Base-by-base conservation (phyloP, 2,329 filamentous ascomycete species). In the Fusarium sp. region DNA sequence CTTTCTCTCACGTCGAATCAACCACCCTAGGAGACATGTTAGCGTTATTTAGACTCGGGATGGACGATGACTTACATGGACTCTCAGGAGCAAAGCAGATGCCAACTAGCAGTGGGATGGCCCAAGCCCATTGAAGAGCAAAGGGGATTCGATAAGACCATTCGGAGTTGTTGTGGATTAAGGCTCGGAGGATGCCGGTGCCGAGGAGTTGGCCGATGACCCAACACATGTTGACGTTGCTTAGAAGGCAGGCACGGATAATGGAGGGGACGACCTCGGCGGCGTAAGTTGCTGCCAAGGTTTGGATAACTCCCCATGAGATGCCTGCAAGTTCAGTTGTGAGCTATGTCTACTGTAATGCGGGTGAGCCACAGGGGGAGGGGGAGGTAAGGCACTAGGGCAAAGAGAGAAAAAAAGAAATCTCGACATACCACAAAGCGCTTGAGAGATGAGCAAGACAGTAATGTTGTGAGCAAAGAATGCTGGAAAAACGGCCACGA, bases 191-290 rank as follows among this genome's bases (percentile, higher is more conserved):
- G 5, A 85, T 81, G 0, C 81, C 82, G 0, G 81, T 80, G 0
- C 78, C 80, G 3, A 84, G 74, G 10, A 86, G 73, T 60, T 86
- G 84, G 1, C 85, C 85, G 11, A 85, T 81, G 11, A 83, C 78
- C 80, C 83, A 86, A 65, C 84, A 86, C 68, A 86, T 76, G 64
- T 86, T 86, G 58, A 83, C 80, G 60, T 84, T 84, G 6, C 80
- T 81, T 0, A 83, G 82, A 4, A 86, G 73, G 59, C 83, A 85
- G 2, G 80, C 70, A 6, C 78, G 67, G 10, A 80, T 20, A 77
- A 78, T 22, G 81, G 80, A 33, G 72, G 85, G 80, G 20, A 77
- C 73, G 8, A 81, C 77, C 48, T 86, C 85, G 2, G 84, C 82
- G 1, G 84, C 83, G 60, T 86, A 86, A 1, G 84, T 81, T 0